A percentile compares a stretch with the other conserved stretches of the same genome.
phyloP scores from a whole-genome alignment of 83 land plant genomes.

The Isoetes engelmannii region DNA sequence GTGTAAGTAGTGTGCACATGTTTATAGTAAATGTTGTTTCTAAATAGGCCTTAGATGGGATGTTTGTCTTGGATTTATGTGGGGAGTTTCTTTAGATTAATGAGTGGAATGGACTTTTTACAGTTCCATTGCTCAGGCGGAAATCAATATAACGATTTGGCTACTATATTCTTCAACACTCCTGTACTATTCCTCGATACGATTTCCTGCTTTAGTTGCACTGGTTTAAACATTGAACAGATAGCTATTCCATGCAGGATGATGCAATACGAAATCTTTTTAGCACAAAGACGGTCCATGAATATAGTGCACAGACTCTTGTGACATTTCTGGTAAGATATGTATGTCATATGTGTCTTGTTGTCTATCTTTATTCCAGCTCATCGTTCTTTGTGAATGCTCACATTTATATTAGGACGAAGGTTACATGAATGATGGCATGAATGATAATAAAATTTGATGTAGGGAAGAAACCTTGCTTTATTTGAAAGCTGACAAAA shows the following conservation, averaged over 20 bases:
- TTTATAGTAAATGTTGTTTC: background rate
- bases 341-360: too few relatives aligned
- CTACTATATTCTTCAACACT: constrained; percentile 97
- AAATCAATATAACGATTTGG: constrained; percentile 92
- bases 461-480: too few relatives aligned
- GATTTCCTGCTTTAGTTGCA: background rate
- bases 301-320: constrained; percentile 85
- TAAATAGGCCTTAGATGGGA: background rate
- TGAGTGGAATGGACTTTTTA: constrained; percentile 8
- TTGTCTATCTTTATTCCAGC: too few relatives aligned
- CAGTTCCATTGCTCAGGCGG: constrained; percentile 75
- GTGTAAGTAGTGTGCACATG: background rate
- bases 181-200: constrained; percentile 48
- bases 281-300: constrained; percentile 94
- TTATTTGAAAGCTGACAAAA: too few relatives aligned
- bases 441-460: too few relatives aligned
- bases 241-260: constrained; percentile 48
- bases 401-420: background rate
- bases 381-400: background rate
- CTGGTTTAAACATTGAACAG: background rate
- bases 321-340: constrained; percentile 73
- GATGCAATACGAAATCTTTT: constrained; percentile 97
- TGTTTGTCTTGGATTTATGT: background rate
- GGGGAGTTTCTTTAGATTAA: background rate
- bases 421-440: too few relatives aligned